These are phyloP conservation scores for Nicotiana tabacum DNA, from an alignment of 257 asterid genomes.

Conservation along the genomic window DNA sequence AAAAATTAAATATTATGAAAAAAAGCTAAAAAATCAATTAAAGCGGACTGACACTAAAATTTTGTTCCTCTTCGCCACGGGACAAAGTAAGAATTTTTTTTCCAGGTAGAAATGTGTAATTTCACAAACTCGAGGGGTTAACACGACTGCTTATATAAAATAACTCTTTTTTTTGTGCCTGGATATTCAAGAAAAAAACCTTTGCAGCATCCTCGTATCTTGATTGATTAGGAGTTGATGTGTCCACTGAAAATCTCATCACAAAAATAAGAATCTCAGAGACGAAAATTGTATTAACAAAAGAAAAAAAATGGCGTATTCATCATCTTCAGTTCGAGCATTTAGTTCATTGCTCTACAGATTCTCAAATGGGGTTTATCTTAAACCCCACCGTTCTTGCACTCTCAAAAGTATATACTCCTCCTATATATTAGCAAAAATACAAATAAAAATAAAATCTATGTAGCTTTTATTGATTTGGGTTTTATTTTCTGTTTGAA, in stretches of 20 bases:
- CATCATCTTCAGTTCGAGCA: constrained; percentile 47
- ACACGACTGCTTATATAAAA: background rate
- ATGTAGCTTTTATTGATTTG: background rate
- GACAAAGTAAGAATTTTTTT: background rate
- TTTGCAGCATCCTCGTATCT: background rate
- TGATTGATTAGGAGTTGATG: background rate
- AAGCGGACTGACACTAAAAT: no score
- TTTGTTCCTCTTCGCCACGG: background rate
- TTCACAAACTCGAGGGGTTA: background rate
- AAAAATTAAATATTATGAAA: no score
- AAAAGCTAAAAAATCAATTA: no score
- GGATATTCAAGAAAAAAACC: background rate
- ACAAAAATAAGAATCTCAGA: background rate
- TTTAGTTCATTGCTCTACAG: constrained; percentile 52
- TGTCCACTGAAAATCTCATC: background rate
- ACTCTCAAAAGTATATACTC: constrained; percentile 28
- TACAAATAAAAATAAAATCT: background rate
- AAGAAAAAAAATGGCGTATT: constrained; percentile 21
- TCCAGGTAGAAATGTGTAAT: background rate
- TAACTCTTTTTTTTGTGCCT: background rate
- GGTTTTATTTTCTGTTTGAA: background rate
- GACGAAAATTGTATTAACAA: background rate
- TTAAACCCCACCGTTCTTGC: constrained; percentile 35
- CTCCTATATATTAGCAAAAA: background rate
- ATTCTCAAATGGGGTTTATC: constrained; percentile 60